A percentile compares a stretch with the other conserved stretches of the same genome.
Evolutionary conservation across 768 basidiomycete genomes (phyloP).

Genomic region (Suillus hirtellus): DNA sequence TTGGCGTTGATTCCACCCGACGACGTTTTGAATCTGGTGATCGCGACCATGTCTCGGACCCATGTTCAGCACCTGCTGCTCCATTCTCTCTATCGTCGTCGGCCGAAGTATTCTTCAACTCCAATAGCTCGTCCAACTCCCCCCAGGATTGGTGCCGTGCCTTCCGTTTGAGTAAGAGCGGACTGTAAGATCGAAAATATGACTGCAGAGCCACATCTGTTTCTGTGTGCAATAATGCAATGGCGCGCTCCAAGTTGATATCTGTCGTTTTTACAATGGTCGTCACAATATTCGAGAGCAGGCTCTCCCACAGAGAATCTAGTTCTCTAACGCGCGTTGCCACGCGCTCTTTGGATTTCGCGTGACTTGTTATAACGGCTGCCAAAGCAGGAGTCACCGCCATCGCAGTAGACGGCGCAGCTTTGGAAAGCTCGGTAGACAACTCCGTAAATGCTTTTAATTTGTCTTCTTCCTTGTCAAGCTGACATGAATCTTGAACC

Average conservation of each 20-base stretch:
- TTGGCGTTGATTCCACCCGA: slow-evolving; percentile 12
- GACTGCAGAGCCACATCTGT: slow-evolving; percentile 24
- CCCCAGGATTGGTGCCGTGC: neutral
- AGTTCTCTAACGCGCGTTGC: slow-evolving; percentile 42
- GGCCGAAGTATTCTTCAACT: neutral
- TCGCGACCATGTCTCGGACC: neutral
- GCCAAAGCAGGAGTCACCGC: slow-evolving; percentile 48
- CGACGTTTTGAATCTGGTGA: slow-evolving; percentile 19
- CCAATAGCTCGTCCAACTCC: neutral
- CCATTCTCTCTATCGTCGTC: neutral
- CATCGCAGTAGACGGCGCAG: slow-evolving; percentile 42
- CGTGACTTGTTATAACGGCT: slow-evolving; percentile 43
- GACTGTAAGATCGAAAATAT: slow-evolving; percentile 17
- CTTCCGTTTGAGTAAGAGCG: slow-evolving; percentile 15
- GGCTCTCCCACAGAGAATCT: slow-evolving; percentile 46
- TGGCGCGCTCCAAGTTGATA: slow-evolving; percentile 30
- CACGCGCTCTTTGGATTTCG: slow-evolving; percentile 42
- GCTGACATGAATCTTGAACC: slow-evolving; percentile 42
- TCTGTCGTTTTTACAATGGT: slow-evolving; percentile 43
- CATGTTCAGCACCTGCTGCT: neutral
- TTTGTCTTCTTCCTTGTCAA: slow-evolving; percentile 48
- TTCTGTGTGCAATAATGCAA: slow-evolving; percentile 36
- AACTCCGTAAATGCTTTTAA: slow-evolving; percentile 50
- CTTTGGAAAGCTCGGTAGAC: slow-evolving; percentile 46
- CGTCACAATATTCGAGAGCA: slow-evolving; percentile 42